phyloP scores from a whole-genome alignment of 2,329 filamentous ascomycete species.

The Hortaea werneckii region DNA sequence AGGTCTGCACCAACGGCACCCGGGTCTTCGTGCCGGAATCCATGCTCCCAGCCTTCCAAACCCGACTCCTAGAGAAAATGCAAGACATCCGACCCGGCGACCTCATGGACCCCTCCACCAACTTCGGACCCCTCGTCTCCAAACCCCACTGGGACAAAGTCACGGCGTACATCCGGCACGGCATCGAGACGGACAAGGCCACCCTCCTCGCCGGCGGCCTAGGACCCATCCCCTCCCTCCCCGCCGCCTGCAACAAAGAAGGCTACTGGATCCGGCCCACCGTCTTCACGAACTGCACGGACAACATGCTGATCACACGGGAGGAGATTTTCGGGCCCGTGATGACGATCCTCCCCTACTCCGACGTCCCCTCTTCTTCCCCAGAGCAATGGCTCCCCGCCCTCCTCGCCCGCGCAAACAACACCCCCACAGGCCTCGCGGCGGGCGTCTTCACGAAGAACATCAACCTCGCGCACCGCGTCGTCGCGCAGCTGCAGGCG shows the following conservation, averaged over 20 bases:
- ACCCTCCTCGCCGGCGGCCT: slow-evolving; percentile 63
- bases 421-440: slow-evolving; percentile 67
- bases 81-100: slow-evolving; percentile 59
- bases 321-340: slow-evolving; percentile 90
- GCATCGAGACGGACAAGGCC: slow-evolving; percentile 62
- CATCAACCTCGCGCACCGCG: slow-evolving; percentile 60
- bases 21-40: slow-evolving; percentile 67
- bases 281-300: slow-evolving; percentile 76
- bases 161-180: slow-evolving; percentile 62
- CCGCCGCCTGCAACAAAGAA: slow-evolving; percentile 31
- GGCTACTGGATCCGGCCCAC: slow-evolving; percentile 84
- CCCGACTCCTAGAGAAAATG: slow-evolving; percentile 59
- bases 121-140: slow-evolving; percentile 77
- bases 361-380: slow-evolving; percentile 18
- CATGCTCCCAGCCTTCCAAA: slow-evolving; percentile 60
- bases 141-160: slow-evolving; percentile 68
- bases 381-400: slow-evolving; percentile 47
- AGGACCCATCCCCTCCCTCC: slow-evolving; percentile 44
- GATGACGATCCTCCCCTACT: slow-evolving; percentile 69
- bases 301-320: slow-evolving; percentile 65
- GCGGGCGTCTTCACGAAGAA: slow-evolving; percentile 75
- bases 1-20: slow-evolving; percentile 89
- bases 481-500: slow-evolving; percentile 62
- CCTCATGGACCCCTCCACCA: slow-evolving; percentile 60
- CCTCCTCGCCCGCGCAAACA: slow-evolving; percentile 62